Percentiles rank a stretch among this genome's conserved stretches.
Conservation (phyloP, 2,329 filamentous ascomycete genomes). For the Cladorrhinum sp. region DNA sequence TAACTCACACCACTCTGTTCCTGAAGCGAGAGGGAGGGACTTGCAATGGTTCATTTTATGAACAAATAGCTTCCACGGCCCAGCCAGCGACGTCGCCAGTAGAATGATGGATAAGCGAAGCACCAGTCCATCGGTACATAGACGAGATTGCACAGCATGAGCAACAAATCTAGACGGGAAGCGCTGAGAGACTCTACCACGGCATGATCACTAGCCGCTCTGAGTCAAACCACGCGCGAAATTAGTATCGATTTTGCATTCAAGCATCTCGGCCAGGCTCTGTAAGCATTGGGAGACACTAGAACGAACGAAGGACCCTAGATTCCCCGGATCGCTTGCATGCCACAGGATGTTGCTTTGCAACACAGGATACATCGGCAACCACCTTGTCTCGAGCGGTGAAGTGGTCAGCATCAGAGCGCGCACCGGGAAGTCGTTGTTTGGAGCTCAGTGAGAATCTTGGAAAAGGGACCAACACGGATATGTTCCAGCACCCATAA, state of each 20-base stretch:
- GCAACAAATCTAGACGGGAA: not conserved
- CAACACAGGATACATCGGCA: not conserved
- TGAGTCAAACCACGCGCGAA: not conserved
- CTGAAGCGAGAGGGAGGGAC: constrained; percentile 1
- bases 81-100: not conserved
- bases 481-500: no score
- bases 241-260: no score
- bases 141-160: constrained; percentile 10
- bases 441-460: no score
- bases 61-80: not conserved
- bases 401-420: not conserved
- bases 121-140: constrained; percentile 1
- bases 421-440: not conserved
- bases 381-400: not conserved
- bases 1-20: constrained; percentile 13
- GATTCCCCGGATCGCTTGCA: not conserved
- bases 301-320: constrained; percentile 6
- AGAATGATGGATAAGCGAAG: not conserved
- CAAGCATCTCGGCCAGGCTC: not conserved
- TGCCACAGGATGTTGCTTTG: not conserved
- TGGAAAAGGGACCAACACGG: no score
- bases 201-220: not conserved
- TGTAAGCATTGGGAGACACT: not conserved
- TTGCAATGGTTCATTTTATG: not conserved
- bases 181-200: not conserved